These are phyloP conservation scores for Oryza meyeriana DNA, from an alignment of 176 grass and related monocot genomes.

Conservation along the genomic window DNA sequence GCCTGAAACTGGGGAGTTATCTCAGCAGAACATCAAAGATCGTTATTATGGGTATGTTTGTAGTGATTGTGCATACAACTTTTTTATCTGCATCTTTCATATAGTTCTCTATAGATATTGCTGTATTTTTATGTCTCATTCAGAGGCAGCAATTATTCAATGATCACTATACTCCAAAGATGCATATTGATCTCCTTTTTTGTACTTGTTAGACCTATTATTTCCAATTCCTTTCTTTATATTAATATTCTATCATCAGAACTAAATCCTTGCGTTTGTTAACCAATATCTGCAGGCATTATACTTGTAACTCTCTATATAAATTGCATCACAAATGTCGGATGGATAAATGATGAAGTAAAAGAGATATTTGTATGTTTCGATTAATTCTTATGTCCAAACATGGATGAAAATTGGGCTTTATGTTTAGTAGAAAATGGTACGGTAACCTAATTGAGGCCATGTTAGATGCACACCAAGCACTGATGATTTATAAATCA, in stretches of 20 bases:
- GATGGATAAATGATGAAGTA: background rate
- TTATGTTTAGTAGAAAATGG: background rate
- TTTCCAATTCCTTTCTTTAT: background rate
- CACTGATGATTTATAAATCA: conserved; percentile 5
- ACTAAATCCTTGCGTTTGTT: background rate
- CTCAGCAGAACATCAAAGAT: conserved; percentile 99
- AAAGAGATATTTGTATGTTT: background rate
- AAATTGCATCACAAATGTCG: background rate
- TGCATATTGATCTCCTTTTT: background rate
- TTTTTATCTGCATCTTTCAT: background rate
- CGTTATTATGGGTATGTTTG: conserved; percentile 92
- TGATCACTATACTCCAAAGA: background rate
- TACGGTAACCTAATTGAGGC: background rate
- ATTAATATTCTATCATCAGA: background rate
- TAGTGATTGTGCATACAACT: background rate
- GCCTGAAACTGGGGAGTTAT: conserved; percentile 97
- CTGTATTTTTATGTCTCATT: no score
- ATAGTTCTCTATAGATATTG: no score
- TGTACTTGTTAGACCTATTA: background rate
- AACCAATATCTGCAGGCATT: background rate
- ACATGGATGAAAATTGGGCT: background rate
- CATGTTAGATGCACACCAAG: background rate
- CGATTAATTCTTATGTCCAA: background rate
- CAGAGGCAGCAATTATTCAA: background rate
- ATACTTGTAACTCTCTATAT: background rate